Evolutionary conservation across 208 protist genomes (phyloP), one percentile per base, ranked within the genome.

Genomic region (Crithidia thermophila): DNA sequence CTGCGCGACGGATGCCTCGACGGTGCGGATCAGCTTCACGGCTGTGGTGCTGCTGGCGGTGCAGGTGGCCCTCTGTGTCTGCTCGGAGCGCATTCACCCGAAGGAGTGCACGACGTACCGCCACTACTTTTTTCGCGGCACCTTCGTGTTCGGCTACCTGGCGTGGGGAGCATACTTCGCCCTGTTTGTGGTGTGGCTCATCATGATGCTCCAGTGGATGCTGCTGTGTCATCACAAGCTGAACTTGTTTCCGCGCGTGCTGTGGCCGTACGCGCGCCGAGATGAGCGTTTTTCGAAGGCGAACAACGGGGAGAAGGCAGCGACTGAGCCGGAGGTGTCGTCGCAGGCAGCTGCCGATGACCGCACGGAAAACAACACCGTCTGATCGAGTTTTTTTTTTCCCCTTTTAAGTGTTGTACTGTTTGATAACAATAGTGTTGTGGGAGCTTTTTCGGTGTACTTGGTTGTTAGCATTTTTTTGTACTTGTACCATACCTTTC

Each of bases 131-230:
- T 72, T 78, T 28, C 55, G 40, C 0, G 5, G 27, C 9, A 52
- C 37, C 14, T 81, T 84, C 47, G 66, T 84, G 23, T 89, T 89
- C 57, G 77, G 76, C 40, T 84, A 79, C 64, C 43, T 84, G 14
- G 59, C 55, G 30, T 84, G 75, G 59, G 64, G 58, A 4, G 66
- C 60, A 9, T 84, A 78, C 53, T 68, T 77, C 18, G 0, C 30
- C 21, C 31, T 63, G 18, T 81, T 89, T 21, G 3, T 84, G 5
- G 11, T 75, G 37, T 88, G 82, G 82, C 27, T 85, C n/a, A 8
- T 85, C 42, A 49, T 75, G 60, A 50, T 82, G 56, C 3, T 76
- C 9, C 61, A 63, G 56, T 77, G 64, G 71, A 40, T 58, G 3
- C 18, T 74, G 11, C 51, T 70, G 34, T 50, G 27, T 6, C 9